Evolutionary conservation across 805 yeast genomes (phyloP), one percentile per base, ranked within the genome.

Genomic region (Blastobotrys robertii): DNA sequence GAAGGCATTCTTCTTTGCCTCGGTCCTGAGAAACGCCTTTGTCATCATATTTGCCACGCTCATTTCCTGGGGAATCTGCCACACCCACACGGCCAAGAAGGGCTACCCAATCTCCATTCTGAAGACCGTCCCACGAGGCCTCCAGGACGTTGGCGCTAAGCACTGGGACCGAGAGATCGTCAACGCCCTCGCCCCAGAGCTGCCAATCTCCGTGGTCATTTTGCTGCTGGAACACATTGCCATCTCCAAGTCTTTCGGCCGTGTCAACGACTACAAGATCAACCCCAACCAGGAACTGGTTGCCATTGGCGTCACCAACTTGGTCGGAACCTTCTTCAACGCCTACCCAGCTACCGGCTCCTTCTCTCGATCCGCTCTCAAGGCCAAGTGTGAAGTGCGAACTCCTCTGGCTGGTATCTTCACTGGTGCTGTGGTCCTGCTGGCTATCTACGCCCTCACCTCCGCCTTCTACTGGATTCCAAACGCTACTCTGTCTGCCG

Each of bases 321-420:
- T 88, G 60, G 71, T 88, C 53, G 96, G 96, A 53, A 85, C 95
- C 14, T 85, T 87, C 59, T 88, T 88, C 74, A 73, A 77, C 56
- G 95, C 97, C 6, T 88, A 88, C 62, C 97, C 97, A 7, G 87
- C 95, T 6, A 88, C 97, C 3, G 97, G 97, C 37, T 88, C 97
- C 1, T 88, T 88, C 63, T 84, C 94, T 13, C 80, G 97, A 69
- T 83, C 95, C 37, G 97, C 97, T 6, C 72, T 88, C 55, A 88
- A 90, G 66, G 81, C 94, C 41, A 88, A 88, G 65, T 88, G 95
- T 73, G 94, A 95, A 60, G 97, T 88, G 37, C 76, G 87, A 58
- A 88, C 97, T 14, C 97, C 97, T 30, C 68, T 88, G 47, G 94
- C 95, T 37, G 95, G 96, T 66, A 72, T 86, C 34, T 83, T 79